These are phyloP conservation scores for Phytopythium delawarense DNA, from an alignment of 352 stramenopile species.

Conservation along the genomic window DNA sequence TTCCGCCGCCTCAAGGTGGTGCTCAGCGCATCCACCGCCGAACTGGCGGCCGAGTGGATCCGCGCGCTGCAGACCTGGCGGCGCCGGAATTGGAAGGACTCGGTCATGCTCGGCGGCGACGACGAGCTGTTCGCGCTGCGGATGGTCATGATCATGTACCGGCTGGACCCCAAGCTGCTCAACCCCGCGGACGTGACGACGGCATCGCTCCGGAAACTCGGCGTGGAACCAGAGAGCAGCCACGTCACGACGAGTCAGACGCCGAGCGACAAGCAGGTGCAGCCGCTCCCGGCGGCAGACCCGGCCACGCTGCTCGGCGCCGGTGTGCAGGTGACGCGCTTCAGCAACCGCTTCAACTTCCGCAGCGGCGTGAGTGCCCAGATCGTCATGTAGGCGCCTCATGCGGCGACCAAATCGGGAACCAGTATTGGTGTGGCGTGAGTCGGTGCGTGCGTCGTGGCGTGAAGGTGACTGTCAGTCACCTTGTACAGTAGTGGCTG, in stretches of 20 bases:
- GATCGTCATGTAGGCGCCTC: conserved; percentile 12
- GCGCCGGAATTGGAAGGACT: conserved; percentile 73
- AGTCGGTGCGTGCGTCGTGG: background rate
- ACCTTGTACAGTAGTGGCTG: conserved; percentile 1
- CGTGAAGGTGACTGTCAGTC: background rate
- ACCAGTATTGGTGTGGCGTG: background rate
- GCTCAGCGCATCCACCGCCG: conserved; percentile 47
- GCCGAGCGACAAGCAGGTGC: conserved; percentile 15
- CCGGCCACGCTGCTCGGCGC: conserved; percentile 12
- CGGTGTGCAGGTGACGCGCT: conserved; percentile 26
- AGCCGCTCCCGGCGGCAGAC: conserved; percentile 11
- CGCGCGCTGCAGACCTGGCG: conserved; percentile 68
- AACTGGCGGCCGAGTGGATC: conserved; percentile 57
- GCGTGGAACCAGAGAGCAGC: conserved; percentile 26
- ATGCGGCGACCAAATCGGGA: background rate
- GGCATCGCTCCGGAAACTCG: conserved; percentile 42
- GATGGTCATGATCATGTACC: conserved; percentile 66
- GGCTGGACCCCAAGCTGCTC: conserved; percentile 60
- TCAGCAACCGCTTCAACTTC: conserved; percentile 23
- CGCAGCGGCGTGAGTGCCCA: conserved; percentile 24
- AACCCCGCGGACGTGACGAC: conserved; percentile 29
- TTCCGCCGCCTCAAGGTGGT: conserved; percentile 52
- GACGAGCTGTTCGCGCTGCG: conserved; percentile 64
- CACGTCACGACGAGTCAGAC: conserved; percentile 8
- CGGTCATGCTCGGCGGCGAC: conserved; percentile 52